Evolutionary conservation across 495 filamentous ascomycete species (phyloP).

Genomic region (Xeromyces bisporus): DNA sequence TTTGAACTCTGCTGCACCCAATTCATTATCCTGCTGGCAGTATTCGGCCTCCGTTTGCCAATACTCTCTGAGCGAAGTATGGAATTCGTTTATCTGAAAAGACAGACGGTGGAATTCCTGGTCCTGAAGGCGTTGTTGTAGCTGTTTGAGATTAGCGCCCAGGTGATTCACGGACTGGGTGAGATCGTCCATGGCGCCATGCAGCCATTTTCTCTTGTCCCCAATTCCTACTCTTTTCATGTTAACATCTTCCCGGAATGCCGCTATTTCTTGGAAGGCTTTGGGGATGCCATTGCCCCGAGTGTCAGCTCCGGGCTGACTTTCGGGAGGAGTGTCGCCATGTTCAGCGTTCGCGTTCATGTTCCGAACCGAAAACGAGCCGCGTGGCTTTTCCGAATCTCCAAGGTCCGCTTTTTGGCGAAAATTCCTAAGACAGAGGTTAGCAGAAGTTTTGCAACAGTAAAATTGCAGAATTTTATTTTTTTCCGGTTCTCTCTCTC

Average conservation of each 20-base stretch:
- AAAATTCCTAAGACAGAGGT: no score
- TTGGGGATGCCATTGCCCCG: no score
- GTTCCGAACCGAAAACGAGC: no score
- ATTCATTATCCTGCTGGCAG: neutral
- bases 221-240: neutral
- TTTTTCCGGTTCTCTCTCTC: no score
- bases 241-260: neutral
- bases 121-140: neutral
- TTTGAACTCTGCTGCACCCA: neutral
- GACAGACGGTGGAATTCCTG: neutral
- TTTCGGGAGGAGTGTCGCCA: no score
- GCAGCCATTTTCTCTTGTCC: neutral
- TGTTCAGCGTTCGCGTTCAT: no score
- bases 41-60: neutral
- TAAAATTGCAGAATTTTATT: no score
- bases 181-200: neutral
- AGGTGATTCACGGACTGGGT: neutral
- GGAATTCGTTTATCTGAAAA: neutral
- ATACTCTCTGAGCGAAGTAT: neutral
- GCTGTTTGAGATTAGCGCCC: neutral
- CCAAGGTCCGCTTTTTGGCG: no score
- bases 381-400: no score
- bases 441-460: no score
- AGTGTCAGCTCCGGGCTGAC: no score
- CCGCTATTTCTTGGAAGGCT: neutral